Evolutionary conservation across 2,329 filamentous ascomycete species (phyloP).

Genomic region (Microcyclosporella mali): DNA sequence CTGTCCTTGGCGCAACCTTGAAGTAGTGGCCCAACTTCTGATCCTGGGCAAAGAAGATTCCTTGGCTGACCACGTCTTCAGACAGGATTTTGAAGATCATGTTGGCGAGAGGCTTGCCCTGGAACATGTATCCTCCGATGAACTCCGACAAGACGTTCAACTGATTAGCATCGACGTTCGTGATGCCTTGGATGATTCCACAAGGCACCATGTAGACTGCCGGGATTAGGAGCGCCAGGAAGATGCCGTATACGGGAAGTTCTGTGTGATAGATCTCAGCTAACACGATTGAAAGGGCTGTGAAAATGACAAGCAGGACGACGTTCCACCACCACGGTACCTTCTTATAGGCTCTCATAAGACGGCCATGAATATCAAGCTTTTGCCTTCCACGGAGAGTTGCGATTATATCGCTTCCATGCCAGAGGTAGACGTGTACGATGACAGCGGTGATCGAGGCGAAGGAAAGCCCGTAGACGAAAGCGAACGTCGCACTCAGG

Average conservation of each 20-base stretch:
- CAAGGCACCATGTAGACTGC: constrained; percentile 82
- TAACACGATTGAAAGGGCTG: constrained; percentile 23
- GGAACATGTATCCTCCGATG: constrained; percentile 46
- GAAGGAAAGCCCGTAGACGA: constrained; percentile 35
- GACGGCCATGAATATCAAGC: constrained; percentile 56
- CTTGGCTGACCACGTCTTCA: constrained; percentile 31
- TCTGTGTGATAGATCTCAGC: constrained; percentile 24
- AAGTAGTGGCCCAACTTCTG: constrained; percentile 36
- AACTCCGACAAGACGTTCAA: constrained; percentile 42
- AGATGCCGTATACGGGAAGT: constrained; percentile 72
- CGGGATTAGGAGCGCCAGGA: constrained; percentile 72
- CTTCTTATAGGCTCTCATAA: constrained; percentile 78
- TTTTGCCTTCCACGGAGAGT: constrained; percentile 22
- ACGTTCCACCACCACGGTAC: constrained; percentile 66
- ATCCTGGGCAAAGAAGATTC: constrained; percentile 29
- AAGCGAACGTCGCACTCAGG: constrained; percentile 34
- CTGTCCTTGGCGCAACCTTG: constrained; percentile 38
- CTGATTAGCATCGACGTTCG: constrained; percentile 37
- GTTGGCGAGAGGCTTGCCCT: constrained; percentile 33
- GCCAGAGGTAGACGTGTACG: constrained; percentile 33
- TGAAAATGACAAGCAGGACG: constrained; percentile 20
- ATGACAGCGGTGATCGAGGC: constrained; percentile 34
- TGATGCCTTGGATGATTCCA: constrained; percentile 88
- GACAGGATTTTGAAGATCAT: constrained; percentile 29
- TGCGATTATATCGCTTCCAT: constrained; percentile 32